These are phyloP conservation scores for Taxawa tesnikishii DNA, from an alignment of 2,329 filamentous ascomycete genomes.

Conservation along the genomic window DNA sequence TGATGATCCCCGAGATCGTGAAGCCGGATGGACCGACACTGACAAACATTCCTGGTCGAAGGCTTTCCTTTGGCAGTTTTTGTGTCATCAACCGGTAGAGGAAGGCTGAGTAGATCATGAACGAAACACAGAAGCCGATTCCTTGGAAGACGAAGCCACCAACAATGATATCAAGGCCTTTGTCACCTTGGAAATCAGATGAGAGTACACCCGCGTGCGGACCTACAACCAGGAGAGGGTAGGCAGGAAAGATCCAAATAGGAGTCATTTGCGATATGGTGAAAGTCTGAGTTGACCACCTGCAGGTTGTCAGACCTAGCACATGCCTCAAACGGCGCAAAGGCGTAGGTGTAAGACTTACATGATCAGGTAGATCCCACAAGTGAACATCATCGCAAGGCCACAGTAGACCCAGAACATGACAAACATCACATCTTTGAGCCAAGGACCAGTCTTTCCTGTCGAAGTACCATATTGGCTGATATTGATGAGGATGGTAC, in stretches of 20 bases:
- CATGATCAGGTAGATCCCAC: conserved; percentile 62
- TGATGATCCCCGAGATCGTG: conserved; percentile 48
- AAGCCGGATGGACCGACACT: conserved; percentile 66
- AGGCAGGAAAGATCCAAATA: conserved; percentile 78
- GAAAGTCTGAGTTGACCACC: conserved; percentile 53
- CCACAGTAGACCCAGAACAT: conserved; percentile 65
- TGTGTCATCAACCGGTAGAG: conserved; percentile 82
- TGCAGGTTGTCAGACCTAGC: conserved; percentile 17
- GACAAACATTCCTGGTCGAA: conserved; percentile 77
- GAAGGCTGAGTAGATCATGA: conserved; percentile 77
- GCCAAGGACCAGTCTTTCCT: conserved; percentile 42
- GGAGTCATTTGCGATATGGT: conserved; percentile 78
- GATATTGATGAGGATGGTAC: conserved; percentile 51
- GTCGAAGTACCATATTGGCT: conserved; percentile 54
- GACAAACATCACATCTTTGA: conserved; percentile 44
- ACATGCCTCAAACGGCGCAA: conserved; percentile 1
- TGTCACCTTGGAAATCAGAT: conserved; percentile 28
- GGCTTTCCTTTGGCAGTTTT: conserved; percentile 63
- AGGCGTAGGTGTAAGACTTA: conserved; percentile 45
- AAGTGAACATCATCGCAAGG: conserved; percentile 54
- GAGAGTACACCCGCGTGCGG: conserved; percentile 55
- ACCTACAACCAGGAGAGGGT: conserved; percentile 65
- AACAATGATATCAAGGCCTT: conserved; percentile 43
- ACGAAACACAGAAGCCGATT: conserved; percentile 51
- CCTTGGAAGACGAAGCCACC: conserved; percentile 50